Evolutionary conservation across 345 rosid genomes (phyloP), one percentile per base, ranked within the genome.

Genomic region (Acer negundo): DNA sequence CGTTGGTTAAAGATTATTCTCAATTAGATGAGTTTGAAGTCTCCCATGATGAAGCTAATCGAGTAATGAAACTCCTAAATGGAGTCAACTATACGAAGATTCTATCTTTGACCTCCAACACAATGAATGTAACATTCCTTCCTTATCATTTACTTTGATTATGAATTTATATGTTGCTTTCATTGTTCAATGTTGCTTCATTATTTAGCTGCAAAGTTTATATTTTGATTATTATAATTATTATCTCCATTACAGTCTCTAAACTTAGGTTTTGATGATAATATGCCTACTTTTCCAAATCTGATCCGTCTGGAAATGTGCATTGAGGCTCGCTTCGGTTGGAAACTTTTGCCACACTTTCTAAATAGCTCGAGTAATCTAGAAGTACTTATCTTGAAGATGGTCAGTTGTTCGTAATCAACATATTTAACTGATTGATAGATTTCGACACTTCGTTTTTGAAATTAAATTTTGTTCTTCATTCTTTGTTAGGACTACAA

Each of bases 281-380:
- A 19, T 67, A 1, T 74, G 38, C 77, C 47, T 7, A 47, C 15
- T 6, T 74, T 74, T n/a, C 70, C 42, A 31, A 28, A 74, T 46
- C 19, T 74, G 42, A 63, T 28, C 69, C 8, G 11, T n/a, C 5
- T 63, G 55, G 10, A 63, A 6, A 5, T 47, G 58, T 15, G 53
- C 10, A 47, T 40, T 19, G 51, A 22, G 6, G 26, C 4, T 6
- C 2, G 16, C 51, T n/a, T 44, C 22, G 20, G 46, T 1, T 20
- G 72, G 72, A 17, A 40, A 24, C 11, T 68, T 15, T 19, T 68
- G 28, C 51, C 53, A 17, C 53, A 40, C 11, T 68, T 68, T 9
- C 72, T 68, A 2, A 44, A 44, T 24, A 68, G 20, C 56, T 68
- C 72, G 6, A 26, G 56, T 40, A 68, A 42, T 42, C 51, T 68